Conservation (phyloP, 768 basidiomycete genomes). For the Mycena kentingensis region DNA sequence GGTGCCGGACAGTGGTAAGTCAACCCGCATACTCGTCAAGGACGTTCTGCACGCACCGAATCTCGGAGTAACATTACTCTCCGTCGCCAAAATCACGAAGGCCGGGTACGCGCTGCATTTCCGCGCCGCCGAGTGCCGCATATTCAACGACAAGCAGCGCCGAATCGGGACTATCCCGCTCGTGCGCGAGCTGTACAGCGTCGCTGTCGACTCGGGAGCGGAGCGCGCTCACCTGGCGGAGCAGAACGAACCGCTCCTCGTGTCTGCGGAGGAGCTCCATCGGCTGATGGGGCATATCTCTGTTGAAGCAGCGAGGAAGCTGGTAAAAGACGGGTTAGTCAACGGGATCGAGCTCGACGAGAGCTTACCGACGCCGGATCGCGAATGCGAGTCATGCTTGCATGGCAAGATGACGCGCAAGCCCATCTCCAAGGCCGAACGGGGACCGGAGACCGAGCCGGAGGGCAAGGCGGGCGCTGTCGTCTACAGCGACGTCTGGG, state of each 20-base stretch:
- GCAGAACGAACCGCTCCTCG: neutral
- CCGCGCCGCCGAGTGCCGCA: constrained; percentile 21
- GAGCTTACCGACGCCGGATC: constrained; percentile 8
- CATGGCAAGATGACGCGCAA: constrained; percentile 30
- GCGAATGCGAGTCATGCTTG: constrained; percentile 31
- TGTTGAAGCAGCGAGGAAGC: constrained; percentile 18
- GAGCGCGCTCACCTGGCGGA: no score
- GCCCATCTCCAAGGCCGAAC: constrained; percentile 26
- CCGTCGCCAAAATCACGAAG: constrained; percentile 28
- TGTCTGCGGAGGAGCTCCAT: constrained; percentile 26
- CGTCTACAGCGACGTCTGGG: constrained; percentile 39
- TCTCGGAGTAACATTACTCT: constrained; percentile 34
- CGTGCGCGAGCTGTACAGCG: constrained; percentile 8
- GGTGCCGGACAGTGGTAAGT: constrained; percentile 25
- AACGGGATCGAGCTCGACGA: constrained; percentile 29
- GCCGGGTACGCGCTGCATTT: constrained; percentile 27
- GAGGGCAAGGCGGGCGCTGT: constrained; percentile 28
- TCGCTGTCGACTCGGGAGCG: neutral
- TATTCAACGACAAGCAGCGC: constrained; percentile 11
- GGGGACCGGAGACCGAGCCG: constrained; percentile 21
- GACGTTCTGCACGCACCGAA: constrained; percentile 34
- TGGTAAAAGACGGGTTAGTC: constrained; percentile 28
- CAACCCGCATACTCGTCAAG: constrained; percentile 24
- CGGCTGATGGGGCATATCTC: constrained; percentile 29
- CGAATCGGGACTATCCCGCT: constrained; percentile 4